Conservation (phyloP, 768 basidiomycete genomes). For the Tylopilus vinaceipallidus region DNA sequence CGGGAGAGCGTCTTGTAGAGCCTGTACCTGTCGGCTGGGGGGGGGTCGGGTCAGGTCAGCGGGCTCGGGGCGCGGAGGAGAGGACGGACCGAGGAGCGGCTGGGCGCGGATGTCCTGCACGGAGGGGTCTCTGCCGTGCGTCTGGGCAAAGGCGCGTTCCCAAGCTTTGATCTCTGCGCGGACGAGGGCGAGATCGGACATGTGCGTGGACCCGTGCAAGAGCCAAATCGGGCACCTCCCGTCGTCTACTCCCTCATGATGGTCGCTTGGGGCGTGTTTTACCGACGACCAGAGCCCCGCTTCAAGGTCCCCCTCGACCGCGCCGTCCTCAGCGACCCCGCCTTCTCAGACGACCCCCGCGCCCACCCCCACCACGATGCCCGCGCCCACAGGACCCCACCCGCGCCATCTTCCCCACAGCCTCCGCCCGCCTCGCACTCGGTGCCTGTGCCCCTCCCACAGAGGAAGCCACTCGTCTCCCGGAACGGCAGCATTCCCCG, state of each 20-base stretch:
- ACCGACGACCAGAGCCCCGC: conserved; percentile 5
- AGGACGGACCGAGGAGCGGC: conserved; percentile 57
- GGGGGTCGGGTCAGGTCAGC: conserved; percentile 13
- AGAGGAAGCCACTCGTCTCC: background rate
- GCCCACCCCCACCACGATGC: conserved; percentile 42
- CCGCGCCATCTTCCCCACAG: conserved; percentile 6
- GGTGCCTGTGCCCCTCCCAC: background rate
- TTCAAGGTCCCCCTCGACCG: background rate
- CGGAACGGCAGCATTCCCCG: conserved; percentile 7
- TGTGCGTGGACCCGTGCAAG: background rate
- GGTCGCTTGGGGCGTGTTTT: conserved; percentile 1
- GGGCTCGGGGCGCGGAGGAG: conserved; percentile 1
- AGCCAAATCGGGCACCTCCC: background rate
- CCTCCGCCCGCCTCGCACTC: background rate
- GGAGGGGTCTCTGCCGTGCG: conserved; percentile 56
- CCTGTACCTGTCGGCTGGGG: conserved; percentile 74
- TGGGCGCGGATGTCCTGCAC: conserved; percentile 68
- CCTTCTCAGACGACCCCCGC: conserved; percentile 57
- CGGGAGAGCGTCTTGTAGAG: conserved; percentile 69
- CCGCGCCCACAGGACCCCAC: conserved; percentile 21
- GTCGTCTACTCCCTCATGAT: background rate
- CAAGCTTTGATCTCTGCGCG: conserved; percentile 74
- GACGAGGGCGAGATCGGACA: conserved; percentile 34
- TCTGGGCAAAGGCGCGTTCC: conserved; percentile 65
- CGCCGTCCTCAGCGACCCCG: conserved; percentile 48